Base-by-base conservation (phyloP, 495 filamentous ascomycete genomes). In the Penicillium malachiteum region DNA sequence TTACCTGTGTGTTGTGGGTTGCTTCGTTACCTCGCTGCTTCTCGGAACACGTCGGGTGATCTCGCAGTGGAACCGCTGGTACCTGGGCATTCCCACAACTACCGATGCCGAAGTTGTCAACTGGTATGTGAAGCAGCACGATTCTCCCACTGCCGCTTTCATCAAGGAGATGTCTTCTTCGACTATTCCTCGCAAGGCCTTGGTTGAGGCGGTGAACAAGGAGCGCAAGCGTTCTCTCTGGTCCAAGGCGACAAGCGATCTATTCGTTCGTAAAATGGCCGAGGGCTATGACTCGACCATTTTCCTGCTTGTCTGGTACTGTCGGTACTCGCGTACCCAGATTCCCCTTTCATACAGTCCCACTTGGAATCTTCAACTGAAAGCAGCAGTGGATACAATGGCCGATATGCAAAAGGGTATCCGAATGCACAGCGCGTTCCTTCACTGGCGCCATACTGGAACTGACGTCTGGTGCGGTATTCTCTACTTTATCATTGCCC, bases 301-400 rank as follows among this genome's bases (percentile, higher is more conserved):
- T 5, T 49, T 49, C 46, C 14, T 49, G 14, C 46, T 49, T 16
- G 46, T 49, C 16, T 49, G 46, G 46, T 49, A 49, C 46, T 49
- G 46, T 13, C 46, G 46, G n/a, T 49, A 49, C 46, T 49, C 46
- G 17, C 46, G 46, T 18, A 49, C 46, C 13, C 9, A 35, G 14
- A 49, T 49, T 5, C 46, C 46, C 14, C 46, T 49, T 37, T 13
- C 46, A 5, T 49, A 18, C 46, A 49, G 46, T 49, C 46, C 46
- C 11, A 49, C 46, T 6, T 49, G 46, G 46, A 49, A 49, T 8
- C 31, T 49, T 32, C 46, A 49, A 3, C n/a, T 49, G 14, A 49
- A 49, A 10, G 46, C 46, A 18, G 46, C 46, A 35, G 46, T 49
- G 1, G 46, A 49, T 49, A 49, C 46, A n/a, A 49, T 49, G 2